Evolutionary conservation across 2,329 filamentous ascomycete species (phyloP), one percentile per base, ranked within the genome.

Genomic region (Fusarium sp.): DNA sequence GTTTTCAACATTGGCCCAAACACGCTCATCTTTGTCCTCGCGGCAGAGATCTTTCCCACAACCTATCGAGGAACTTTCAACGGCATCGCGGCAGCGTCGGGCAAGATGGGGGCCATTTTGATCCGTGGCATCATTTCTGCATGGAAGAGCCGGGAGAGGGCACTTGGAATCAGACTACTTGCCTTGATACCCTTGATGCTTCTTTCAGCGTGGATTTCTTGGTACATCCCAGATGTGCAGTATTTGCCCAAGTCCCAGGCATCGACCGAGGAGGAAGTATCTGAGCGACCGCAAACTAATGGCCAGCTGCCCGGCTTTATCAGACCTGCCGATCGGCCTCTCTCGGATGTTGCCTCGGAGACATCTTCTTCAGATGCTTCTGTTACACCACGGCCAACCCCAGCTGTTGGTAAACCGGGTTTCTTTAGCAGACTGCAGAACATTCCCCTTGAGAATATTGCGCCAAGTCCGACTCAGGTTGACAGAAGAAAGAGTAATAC

Each of bases 1-100:
- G n/a, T 65, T 18, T 64, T 64, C 38, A 64, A 64, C 31, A 18
- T 64, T 9, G 62, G 62, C 1, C 62, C 62, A 7, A 64, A 64
- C 62, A 64, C 62, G 0, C 52, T 64, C 16, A 64, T 64, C 11
- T 64, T 64, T 11, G 52, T 64, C 2, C 62, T 64, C 11, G 62
- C 62, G 0, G 62, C 62, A 2, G 62, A 66, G 37, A 62, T 62
- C 11, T 66, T 66, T 27, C 56, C 64, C 10, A 62, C 57, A 2
- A 62, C 57, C 7, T 62, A 62, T 5, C 22, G 62, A 59, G 62
- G 62, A 16, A 64, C 62, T 8, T 64, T 64, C 18, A 64, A 64
- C 13, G 62, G 62, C 9, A 60, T 64, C 11, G 62, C 62, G 0
- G 62, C 62, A n/a, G 62, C 62, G 5, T 64, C 62, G 2, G 62